These are phyloP conservation scores for Viola odorata DNA, from an alignment of 345 rosid genomes.

Conservation along the genomic window DNA sequence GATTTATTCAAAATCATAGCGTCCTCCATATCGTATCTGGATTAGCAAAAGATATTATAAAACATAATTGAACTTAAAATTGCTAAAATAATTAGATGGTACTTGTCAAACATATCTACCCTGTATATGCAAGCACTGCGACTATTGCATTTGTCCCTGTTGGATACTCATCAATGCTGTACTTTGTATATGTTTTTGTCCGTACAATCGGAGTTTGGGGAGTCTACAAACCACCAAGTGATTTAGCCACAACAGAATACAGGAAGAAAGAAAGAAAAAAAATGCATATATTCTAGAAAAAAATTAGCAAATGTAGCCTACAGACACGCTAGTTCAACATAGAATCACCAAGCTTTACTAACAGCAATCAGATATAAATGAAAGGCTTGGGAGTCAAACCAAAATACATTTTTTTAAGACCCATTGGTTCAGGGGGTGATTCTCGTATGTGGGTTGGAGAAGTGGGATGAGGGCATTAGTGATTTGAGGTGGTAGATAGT, in stretches of 20 bases:
- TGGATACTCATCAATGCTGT: conserved; percentile 74
- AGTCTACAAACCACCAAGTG: conserved; percentile 52
- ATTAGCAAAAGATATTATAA: conserved; percentile 3
- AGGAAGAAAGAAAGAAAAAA: background rate
- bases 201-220: conserved; percentile 95
- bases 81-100: background rate
- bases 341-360: background rate
- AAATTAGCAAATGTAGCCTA: background rate
- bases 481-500: background rate
- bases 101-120: conserved; percentile 37
- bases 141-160: conserved; percentile 97
- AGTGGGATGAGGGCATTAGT: background rate
- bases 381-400: background rate
- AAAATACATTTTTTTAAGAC: too few species aligned
- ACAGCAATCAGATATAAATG: background rate
- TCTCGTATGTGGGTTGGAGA: background rate
- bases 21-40: conserved; percentile 98
- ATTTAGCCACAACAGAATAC: background rate
- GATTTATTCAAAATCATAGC: conserved; percentile 98
- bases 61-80: background rate
- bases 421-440: background rate
- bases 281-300: background rate
- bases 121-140: conserved; percentile 94
- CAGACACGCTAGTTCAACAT: background rate
- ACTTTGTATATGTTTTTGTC: conserved; percentile 64